Conservation (phyloP, 768 basidiomycete genomes). For the Pulveroboletus sp. region DNA sequence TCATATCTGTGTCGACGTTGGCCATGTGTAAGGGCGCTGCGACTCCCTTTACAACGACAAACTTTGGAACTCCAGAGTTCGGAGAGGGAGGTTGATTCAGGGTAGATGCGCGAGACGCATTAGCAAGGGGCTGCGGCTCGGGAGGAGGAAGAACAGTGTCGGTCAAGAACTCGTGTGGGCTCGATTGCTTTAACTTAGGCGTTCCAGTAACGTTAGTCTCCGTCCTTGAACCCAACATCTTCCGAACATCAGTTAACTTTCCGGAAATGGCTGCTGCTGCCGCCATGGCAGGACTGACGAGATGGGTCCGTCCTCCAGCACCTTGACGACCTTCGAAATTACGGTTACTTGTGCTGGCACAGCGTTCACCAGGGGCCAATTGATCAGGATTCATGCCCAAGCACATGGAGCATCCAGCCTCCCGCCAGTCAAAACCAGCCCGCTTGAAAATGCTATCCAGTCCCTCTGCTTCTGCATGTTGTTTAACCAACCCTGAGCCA, state of each 20-base stretch:
- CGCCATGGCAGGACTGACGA: constrained; percentile 90
- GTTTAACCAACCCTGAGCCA: constrained; percentile 86
- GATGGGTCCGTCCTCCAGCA: constrained; percentile 84
- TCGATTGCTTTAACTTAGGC: constrained; percentile 66
- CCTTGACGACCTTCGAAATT: constrained; percentile 93
- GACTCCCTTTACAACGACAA: constrained; percentile 69
- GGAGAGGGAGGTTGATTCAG: constrained; percentile 39
- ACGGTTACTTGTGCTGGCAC: constrained; percentile 89
- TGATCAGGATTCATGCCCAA: constrained; percentile 96
- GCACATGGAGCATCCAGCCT: constrained; percentile 96
- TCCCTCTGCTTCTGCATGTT: constrained; percentile 88
- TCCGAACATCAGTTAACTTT: constrained; percentile 81
- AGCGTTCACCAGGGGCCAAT: constrained; percentile 76
- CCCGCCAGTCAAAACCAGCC: constrained; percentile 93
- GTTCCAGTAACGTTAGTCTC: constrained; percentile 43
- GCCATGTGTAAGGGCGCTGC: constrained; percentile 78
- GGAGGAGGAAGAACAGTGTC: constrained; percentile 61
- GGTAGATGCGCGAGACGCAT: constrained; percentile 31
- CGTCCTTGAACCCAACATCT: constrained; percentile 52
- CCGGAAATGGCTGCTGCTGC: constrained; percentile 88
- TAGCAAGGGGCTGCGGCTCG: constrained; percentile 39
- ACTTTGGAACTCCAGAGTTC: constrained; percentile 55
- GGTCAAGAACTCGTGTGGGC: constrained; percentile 73
- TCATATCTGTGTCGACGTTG: constrained; percentile 92
- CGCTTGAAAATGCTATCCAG: constrained; percentile 83